Evolutionary conservation across 371 early-diverging fungal genomes (phyloP).

Genomic region (Conidiobolus incongruus): DNA sequence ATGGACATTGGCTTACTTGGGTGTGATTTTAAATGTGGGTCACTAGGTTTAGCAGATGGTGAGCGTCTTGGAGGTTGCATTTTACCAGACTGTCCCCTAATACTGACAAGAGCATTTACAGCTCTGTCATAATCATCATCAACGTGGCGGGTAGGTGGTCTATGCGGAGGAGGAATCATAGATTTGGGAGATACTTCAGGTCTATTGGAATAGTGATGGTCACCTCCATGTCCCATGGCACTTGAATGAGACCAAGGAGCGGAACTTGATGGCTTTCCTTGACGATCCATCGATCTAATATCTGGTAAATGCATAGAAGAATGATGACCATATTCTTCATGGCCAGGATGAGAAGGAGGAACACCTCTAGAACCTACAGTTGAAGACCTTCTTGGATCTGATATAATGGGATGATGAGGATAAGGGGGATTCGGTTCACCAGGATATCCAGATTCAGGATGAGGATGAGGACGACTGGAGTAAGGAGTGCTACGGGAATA

Average conservation of each 20-base stretch:
- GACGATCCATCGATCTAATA: no score
- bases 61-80: slow-evolving; percentile 3
- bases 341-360: no score
- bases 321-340: no score
- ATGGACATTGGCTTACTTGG: slow-evolving; percentile 17
- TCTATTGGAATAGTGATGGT: not conserved
- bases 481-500: not conserved
- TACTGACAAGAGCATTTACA: slow-evolving; percentile 1
- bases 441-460: not conserved
- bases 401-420: no score
- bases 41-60: not conserved
- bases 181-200: not conserved
- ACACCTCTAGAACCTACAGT: no score
- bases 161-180: not conserved
- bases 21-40: slow-evolving; percentile 6
- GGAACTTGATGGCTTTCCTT: no score
- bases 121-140: slow-evolving; percentile 6
- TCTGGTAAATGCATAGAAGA: no score
- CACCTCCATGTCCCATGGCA: no score
- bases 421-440: not conserved
- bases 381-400: no score
- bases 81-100: slow-evolving; percentile 6
- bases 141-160: slow-evolving; percentile 1
- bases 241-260: no score
- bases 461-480: slow-evolving; percentile 1